Evolutionary conservation across 1,284 basidiomycete genomes (phyloP).

Genomic region (Cryptococcus maquisensis): DNA sequence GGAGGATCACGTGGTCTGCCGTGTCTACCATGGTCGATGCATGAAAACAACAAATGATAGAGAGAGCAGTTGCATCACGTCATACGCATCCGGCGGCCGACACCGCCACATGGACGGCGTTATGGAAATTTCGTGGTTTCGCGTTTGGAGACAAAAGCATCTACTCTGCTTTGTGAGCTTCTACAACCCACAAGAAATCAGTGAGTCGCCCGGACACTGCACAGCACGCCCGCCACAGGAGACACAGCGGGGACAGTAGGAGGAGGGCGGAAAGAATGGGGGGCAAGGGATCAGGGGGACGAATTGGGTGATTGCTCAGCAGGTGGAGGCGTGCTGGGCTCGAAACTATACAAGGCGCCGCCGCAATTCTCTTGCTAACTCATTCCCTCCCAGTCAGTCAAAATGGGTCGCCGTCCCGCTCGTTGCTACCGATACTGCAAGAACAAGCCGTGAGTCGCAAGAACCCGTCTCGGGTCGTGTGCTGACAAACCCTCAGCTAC

Average conservation of each 20-base stretch:
- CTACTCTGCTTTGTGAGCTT: too few relatives aligned
- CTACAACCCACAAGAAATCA: too few relatives aligned
- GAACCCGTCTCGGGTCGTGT: constrained; percentile 47
- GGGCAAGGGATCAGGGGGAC: background rate
- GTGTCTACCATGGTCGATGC: background rate
- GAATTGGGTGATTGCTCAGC: background rate
- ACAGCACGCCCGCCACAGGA: too few relatives aligned
- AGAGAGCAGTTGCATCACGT: background rate
- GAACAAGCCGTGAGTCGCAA: constrained; percentile 82
- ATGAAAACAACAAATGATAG: too few relatives aligned
- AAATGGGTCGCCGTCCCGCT: constrained; percentile 93
- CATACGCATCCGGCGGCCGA: background rate
- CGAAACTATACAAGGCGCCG: constrained; percentile 2
- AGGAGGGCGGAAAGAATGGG: constrained; percentile 47
- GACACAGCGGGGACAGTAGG: constrained; percentile 23
- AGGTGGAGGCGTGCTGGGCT: background rate
- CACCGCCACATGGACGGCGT: background rate
- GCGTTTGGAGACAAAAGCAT: too few relatives aligned
- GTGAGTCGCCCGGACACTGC: too few relatives aligned
- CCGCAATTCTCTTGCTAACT: background rate
- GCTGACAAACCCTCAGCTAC: constrained; percentile 37
- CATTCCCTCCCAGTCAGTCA: constrained; percentile 25
- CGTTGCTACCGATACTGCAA: constrained; percentile 97
- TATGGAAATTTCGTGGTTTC: too few relatives aligned
- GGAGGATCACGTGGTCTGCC: constrained; percentile 18